Evolutionary conservation across 2,329 filamentous ascomycete genomes (phyloP), one percentile per base, ranked within the genome.

Genomic region (Fusarium incarnatum): DNA sequence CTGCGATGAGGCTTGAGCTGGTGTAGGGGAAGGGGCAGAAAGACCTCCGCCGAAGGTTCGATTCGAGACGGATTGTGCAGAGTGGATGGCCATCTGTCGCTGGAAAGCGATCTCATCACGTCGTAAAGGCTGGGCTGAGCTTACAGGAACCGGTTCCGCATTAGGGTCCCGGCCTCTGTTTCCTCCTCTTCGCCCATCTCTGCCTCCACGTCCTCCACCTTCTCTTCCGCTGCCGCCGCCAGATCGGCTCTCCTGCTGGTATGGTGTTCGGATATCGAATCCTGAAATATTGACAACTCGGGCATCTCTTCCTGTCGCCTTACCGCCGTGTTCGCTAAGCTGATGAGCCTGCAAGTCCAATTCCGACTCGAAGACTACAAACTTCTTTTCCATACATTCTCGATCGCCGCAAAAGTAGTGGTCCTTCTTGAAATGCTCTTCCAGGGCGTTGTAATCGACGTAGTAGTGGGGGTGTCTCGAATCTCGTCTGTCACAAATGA

Each of bases 261-360:
- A 96, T 2, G 92, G 86, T 44, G 89, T 85, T 40, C 94, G 87
- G 67, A 91, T 90, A 72, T 97, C 92, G 76, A 99, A 98, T 22
- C 88, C 87, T 1, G 94, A 93, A 70, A 99, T 90, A 77, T 98
- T 93, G 8, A 99, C 94, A 25, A 91, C 83, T 53, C 94, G 88
- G 7, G 94, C 93, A 78, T 98, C 95, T 75, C 94, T 87, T 59
- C 94, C 86, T 3, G 92, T 90, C 72, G 95, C 92, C 76, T 97
- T 98, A 11, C 94, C 93, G 0, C 91, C 93, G 77, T 99, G 96
- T 56, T 91, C 88, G 73, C 92, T 91, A 12, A 99, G 82, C 78
- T 97, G 93, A 81, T 99, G 96, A 5, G 92, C 96, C 79, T 98
- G 97, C 48, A 99, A 83, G 76, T 99, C 96, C 85, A 99, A 90